Conservation (phyloP, 2,329 filamentous ascomycete species). For the Venturia asperata region DNA sequence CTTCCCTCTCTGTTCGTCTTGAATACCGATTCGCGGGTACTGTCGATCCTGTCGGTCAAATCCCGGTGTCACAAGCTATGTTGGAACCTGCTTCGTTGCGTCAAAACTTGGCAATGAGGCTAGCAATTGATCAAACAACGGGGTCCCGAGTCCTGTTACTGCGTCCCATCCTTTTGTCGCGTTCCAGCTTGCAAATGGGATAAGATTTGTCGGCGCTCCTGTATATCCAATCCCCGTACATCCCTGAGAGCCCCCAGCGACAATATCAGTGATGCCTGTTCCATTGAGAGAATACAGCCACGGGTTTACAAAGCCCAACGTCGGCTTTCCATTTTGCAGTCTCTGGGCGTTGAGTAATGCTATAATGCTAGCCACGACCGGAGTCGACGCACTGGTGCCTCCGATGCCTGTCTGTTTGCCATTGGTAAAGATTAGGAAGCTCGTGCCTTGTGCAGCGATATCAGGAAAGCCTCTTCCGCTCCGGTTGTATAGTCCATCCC, state of each 20-base stretch:
- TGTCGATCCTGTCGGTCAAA: neutral
- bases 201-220: neutral
- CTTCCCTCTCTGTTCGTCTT: neutral
- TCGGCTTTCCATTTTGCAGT: conserved; percentile 38
- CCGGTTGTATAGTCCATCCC: conserved; percentile 19
- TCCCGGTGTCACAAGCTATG: neutral
- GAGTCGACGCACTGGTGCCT: conserved; percentile 27
- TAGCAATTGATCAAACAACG: conserved; percentile 38
- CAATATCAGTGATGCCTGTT: conserved; percentile 26
- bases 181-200: conserved; percentile 29
- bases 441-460: conserved; percentile 17
- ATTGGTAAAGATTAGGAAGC: neutral
- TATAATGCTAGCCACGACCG: conserved; percentile 48
- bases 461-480: conserved; percentile 20
- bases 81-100: neutral
- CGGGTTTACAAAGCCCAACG: conserved; percentile 50
- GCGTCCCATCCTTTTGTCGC: conserved; percentile 38
- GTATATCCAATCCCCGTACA: conserved; percentile 23
- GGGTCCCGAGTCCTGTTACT: conserved; percentile 36
- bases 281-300: conserved; percentile 40
- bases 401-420: neutral
- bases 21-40: too few relatives aligned
- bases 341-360: conserved; percentile 52
- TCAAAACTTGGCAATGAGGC: conserved; percentile 4
- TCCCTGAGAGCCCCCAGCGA: conserved; percentile 29